Percentiles rank a stretch among this genome's conserved stretches.
Evolutionary conservation across 2,329 filamentous ascomycete species (phyloP).

Genomic region (Dactylellina cionopaga): DNA sequence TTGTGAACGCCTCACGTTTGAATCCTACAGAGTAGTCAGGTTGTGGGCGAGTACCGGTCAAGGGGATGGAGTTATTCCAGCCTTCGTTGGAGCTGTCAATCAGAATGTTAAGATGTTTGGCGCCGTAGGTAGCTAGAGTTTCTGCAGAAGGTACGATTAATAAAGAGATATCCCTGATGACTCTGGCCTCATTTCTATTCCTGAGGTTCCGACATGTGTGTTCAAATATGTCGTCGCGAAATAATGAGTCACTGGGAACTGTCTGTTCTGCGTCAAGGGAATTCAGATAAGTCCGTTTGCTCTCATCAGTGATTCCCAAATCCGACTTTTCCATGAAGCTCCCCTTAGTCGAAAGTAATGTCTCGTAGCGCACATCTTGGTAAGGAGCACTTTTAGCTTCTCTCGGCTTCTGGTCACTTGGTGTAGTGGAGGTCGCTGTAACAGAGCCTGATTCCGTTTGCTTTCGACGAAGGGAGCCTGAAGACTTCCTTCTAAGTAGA

Average conservation of each 20-base stretch:
- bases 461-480: neutral
- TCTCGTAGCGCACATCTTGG: neutral
- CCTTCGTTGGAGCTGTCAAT: conserved; percentile 62
- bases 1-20: conserved; percentile 61
- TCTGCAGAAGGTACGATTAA: conserved; percentile 62
- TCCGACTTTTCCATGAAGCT: neutral
- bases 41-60: conserved; percentile 61
- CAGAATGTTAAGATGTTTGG: conserved; percentile 58
- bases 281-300: neutral
- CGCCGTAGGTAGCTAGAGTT: conserved; percentile 57
- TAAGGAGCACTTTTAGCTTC: neutral
- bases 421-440: neutral
- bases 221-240: conserved; percentile 61
- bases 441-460: too few relatives aligned
- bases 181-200: conserved; percentile 60
- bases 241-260: conserved; percentile 59
- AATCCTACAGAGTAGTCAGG: conserved; percentile 64
- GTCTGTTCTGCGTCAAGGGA: neutral
- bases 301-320: neutral
- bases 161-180: conserved; percentile 61
- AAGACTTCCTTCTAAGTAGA: neutral
- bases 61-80: conserved; percentile 62
- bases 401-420: neutral
- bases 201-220: conserved; percentile 58
- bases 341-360: neutral